These are phyloP conservation scores for Epicoccum sorghinum DNA, from an alignment of 2,329 filamentous ascomycete species.

Conservation along the genomic window DNA sequence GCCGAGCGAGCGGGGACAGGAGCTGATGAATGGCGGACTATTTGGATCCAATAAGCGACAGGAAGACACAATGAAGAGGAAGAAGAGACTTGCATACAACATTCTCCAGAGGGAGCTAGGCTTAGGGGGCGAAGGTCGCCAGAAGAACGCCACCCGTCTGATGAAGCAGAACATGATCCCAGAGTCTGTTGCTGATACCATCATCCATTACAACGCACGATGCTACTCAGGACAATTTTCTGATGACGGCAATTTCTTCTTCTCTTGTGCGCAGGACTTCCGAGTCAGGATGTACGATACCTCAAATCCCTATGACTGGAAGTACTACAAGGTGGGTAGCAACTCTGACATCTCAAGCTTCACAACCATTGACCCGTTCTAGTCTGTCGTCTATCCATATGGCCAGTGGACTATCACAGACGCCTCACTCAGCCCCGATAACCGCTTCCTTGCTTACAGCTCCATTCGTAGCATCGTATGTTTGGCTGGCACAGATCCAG, in stretches of 20 bases:
- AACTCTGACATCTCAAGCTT: not conserved
- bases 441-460: constrained; percentile 88
- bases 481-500: constrained; percentile 84
- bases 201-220: constrained; percentile 83
- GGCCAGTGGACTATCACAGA: constrained; percentile 97
- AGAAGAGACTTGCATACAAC: constrained; percentile 66
- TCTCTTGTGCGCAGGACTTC: constrained; percentile 89
- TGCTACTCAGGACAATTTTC: constrained; percentile 97
- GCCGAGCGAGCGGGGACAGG: constrained; percentile 75
- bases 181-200: constrained; percentile 76
- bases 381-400: constrained; percentile 81
- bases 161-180: constrained; percentile 82
- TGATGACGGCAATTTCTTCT: constrained; percentile 97
- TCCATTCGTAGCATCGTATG: constrained; percentile 86
- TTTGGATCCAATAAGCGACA: constrained; percentile 73
- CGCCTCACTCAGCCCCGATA: constrained; percentile 88
- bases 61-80: constrained; percentile 62
- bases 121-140: constrained; percentile 62
- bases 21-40: constrained; percentile 79
- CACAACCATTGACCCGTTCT: constrained; percentile 46
- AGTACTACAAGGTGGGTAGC: constrained; percentile 80
- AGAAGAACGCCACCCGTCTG: constrained; percentile 67
- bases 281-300: constrained; percentile 97
- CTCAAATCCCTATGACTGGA: constrained; percentile 92
- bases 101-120: constrained; percentile 85